phyloP scores from a whole-genome alignment of 768 basidiomycete species.

The Dentipellis sp. region DNA sequence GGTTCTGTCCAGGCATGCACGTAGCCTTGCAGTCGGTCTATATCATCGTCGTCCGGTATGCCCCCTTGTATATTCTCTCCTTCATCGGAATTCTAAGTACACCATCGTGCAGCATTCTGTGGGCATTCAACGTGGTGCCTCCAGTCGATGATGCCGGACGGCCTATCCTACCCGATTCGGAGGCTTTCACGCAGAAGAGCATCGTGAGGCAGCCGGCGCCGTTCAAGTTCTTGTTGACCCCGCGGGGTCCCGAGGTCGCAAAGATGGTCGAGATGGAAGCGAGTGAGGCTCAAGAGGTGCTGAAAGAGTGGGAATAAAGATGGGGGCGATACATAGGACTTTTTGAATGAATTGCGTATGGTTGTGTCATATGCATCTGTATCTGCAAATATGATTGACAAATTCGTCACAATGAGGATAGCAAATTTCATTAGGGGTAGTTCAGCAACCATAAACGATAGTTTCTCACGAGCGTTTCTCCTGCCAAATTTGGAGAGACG shows the following conservation, averaged over 20 bases:
- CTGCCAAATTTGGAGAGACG: no score
- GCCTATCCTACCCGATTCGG: neutral
- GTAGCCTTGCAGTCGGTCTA: constrained; percentile 1
- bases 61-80: neutral
- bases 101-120: neutral
- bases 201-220: neutral
- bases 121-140: constrained; percentile 1
- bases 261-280: neutral
- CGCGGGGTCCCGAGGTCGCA: neutral
- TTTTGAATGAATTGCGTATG: neutral
- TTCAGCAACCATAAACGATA: no score
- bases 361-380: no score
- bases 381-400: no score
- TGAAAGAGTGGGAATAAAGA: constrained; percentile 1
- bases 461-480: no score
- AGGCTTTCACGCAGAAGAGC: neutral
- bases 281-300: neutral
- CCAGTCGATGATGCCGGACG: neutral
- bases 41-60: constrained; percentile 1
- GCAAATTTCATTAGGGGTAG: no score
- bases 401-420: no score
- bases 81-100: neutral
- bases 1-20: constrained; percentile 2
- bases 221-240: neutral
- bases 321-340: neutral